Percentiles rank a stretch among this genome's conserved stretches.
phyloP scores from a whole-genome alignment of 306 rosid species.

The Mimosa bimucronata region DNA sequence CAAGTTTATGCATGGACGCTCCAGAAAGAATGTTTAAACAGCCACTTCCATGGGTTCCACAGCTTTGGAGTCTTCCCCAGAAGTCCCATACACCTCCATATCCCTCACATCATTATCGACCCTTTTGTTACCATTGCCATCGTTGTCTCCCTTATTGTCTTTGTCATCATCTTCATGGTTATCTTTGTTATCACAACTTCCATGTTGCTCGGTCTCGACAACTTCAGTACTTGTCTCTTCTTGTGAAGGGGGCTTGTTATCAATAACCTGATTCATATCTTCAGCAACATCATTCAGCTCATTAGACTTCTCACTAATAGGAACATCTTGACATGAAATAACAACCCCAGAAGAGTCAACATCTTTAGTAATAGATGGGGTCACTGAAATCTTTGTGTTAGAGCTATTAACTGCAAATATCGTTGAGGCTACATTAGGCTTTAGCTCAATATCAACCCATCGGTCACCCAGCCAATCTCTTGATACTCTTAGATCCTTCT shows the following conservation, averaged over 20 bases:
- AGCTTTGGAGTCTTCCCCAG: conserved; percentile 43
- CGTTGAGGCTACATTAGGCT: conserved; percentile 64
- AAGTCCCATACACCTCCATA: conserved; percentile 41
- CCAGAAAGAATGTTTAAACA: conserved; percentile 37
- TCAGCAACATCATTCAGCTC: conserved; percentile 40
- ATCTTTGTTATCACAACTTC: conserved; percentile 44
- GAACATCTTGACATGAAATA: conserved; percentile 49
- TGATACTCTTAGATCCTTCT: conserved; percentile 78
- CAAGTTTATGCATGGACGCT: conserved; percentile 34
- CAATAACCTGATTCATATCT: conserved; percentile 35
- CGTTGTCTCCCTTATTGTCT: conserved; percentile 39
- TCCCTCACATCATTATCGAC: conserved; percentile 35
- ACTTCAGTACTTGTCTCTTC: conserved; percentile 38
- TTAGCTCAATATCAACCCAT: conserved; percentile 69
- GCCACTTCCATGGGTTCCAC: conserved; percentile 53
- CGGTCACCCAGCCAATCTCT: conserved; percentile 86
- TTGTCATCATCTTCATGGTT: conserved; percentile 44
- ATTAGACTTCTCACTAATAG: conserved; percentile 40
- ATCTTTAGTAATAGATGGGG: conserved; percentile 50
- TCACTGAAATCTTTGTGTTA: conserved; percentile 46
- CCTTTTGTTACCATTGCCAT: conserved; percentile 31
- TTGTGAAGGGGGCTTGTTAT: conserved; percentile 46
- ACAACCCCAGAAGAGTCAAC: conserved; percentile 46
- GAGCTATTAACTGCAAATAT: conserved; percentile 47
- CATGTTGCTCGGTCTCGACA: conserved; percentile 43